These are phyloP conservation scores for Fagopyrum homotropicum DNA, from an alignment of 148 eudicot species.

Conservation along the genomic window DNA sequence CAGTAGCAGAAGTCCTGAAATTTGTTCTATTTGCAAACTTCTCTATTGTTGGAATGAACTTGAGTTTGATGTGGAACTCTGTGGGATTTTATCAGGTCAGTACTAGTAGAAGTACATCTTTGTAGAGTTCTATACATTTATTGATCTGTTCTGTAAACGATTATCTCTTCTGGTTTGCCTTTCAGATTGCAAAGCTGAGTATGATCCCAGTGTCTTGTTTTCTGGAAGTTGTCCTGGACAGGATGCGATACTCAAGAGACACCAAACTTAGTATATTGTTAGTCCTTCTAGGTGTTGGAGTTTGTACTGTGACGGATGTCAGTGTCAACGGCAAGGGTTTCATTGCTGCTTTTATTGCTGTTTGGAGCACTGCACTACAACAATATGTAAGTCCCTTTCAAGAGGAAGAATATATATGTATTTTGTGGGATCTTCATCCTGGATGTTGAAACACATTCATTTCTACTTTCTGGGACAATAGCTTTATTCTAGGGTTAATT, in stretches of 20 bases:
- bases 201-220: conserved; percentile 38
- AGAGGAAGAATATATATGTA: neutral
- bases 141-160: neutral
- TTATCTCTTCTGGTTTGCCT: conserved; percentile 1
- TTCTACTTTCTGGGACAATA: neutral
- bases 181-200: conserved; percentile 37
- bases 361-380: conserved; percentile 32
- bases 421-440: neutral
- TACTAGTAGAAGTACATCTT: neutral
- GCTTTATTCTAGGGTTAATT: neutral
- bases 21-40: conserved; percentile 31
- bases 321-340: conserved; percentile 34
- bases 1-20: conserved; percentile 22
- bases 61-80: conserved; percentile 38
- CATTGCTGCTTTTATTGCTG: conserved; percentile 29
- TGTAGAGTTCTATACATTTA: neutral
- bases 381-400: conserved; percentile 26
- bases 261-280: conserved; percentile 30
- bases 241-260: conserved; percentile 30
- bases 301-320: conserved; percentile 33
- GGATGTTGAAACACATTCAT: neutral
- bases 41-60: conserved; percentile 36
- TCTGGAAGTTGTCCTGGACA: conserved; percentile 31
- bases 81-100: conserved; percentile 33
- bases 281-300: conserved; percentile 33